Percentiles rank a stretch among this genome's conserved stretches.
Conservation (phyloP, 208 protist genomes). For the Leishmania gerbilli region DNA sequence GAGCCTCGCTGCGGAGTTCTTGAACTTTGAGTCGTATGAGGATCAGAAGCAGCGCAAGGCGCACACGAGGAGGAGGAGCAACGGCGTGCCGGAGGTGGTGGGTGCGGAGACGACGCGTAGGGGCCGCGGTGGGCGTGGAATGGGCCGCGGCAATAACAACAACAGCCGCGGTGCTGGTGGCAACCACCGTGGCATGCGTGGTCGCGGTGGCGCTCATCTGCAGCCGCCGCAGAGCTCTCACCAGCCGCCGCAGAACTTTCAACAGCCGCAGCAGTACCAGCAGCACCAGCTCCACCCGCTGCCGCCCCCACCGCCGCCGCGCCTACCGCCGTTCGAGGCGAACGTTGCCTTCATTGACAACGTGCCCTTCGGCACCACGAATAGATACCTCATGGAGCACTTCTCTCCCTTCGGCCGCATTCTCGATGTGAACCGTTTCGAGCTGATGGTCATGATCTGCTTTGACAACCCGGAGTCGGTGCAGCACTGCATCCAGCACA, state of each 20-base stretch:
- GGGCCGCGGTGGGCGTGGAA: conserved; percentile 14
- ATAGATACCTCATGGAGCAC: conserved; percentile 72
- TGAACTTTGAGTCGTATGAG: conserved; percentile 54
- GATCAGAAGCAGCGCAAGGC: conserved; percentile 24
- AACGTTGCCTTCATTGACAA: conserved; percentile 82
- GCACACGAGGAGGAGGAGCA: conserved; percentile 3
- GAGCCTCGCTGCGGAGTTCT: conserved; percentile 58
- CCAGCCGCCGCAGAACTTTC: background rate
- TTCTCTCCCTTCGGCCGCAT: conserved; percentile 74
- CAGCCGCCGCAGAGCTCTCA: background rate
- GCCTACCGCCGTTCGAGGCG: conserved; percentile 51
- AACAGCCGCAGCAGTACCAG: conserved; percentile 7
- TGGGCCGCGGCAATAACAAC: conserved; percentile 11
- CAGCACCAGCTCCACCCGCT: background rate
- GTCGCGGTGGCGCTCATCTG: conserved; percentile 15
- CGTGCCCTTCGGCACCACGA: conserved; percentile 83
- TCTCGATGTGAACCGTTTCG: conserved; percentile 83
- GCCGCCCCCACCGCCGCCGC: conserved; percentile 5
- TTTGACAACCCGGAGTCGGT: conserved; percentile 84
- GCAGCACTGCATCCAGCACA: conserved; percentile 78
- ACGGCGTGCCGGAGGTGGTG: background rate
- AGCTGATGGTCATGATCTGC: conserved; percentile 72
- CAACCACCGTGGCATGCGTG: conserved; percentile 13
- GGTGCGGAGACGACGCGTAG: background rate
- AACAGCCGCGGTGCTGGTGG: background rate